These are phyloP conservation scores for Ananas comosus DNA, from an alignment of 176 grass and related monocot species.

Conservation along the genomic window DNA sequence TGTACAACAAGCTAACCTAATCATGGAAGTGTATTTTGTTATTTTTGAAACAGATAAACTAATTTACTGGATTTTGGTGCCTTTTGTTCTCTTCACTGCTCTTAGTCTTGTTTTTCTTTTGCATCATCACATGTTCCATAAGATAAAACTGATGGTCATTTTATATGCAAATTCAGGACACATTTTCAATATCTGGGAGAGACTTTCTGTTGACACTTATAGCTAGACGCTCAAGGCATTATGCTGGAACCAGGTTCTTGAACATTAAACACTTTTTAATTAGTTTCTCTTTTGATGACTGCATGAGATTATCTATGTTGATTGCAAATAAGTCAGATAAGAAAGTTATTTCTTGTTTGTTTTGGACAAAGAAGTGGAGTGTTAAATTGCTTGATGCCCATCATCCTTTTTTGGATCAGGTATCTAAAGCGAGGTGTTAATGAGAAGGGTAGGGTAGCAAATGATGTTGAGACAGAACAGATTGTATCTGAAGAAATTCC, in stretches of 20 bases:
- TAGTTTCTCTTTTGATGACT: slow-evolving; percentile 3
- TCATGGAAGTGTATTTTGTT: neutral
- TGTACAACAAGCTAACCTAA: neutral
- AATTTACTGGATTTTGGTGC: neutral
- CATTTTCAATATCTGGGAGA: slow-evolving; percentile 66
- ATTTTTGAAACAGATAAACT: neutral
- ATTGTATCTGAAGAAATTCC: slow-evolving; percentile 59
- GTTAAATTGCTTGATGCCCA: neutral
- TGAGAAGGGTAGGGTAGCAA: slow-evolving; percentile 80
- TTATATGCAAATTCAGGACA: slow-evolving; percentile 48
- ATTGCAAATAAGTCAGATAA: neutral
- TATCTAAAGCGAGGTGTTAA: slow-evolving; percentile 95
- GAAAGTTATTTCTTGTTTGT: neutral
- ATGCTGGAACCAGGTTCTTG: slow-evolving; percentile 81
- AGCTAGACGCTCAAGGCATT: slow-evolving; percentile 80
- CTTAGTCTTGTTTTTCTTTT: slow-evolving; percentile 18
- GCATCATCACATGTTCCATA: slow-evolving; percentile 13
- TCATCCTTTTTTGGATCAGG: slow-evolving; percentile 37
- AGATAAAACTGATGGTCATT: neutral
- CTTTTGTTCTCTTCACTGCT: slow-evolving; percentile 1
- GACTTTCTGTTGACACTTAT: slow-evolving; percentile 75
- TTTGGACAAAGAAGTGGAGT: neutral
- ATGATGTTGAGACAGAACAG: slow-evolving; percentile 96
- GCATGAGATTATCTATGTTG: neutral
- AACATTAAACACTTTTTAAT: slow-evolving; percentile 13